Conservation (phyloP, 2,329 filamentous ascomycete species). For the Juglanconis oblonga region DNA sequence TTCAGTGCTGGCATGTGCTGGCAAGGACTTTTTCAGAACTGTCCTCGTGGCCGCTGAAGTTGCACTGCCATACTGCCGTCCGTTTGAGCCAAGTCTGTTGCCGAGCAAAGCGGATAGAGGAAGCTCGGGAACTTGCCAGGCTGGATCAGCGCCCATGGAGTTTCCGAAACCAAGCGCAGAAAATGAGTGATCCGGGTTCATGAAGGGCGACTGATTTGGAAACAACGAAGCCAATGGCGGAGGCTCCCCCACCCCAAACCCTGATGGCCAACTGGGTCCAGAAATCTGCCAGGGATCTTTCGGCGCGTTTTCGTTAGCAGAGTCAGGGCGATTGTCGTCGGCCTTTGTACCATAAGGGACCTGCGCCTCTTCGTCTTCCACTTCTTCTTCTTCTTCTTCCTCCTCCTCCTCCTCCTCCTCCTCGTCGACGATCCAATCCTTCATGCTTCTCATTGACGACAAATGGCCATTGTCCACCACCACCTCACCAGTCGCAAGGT, state of each 20-base stretch:
- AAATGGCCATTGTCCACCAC: constrained; percentile 92
- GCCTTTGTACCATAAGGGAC: neutral
- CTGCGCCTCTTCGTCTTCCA: neutral
- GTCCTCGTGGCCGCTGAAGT: constrained; percentile 5
- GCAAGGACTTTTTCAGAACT: constrained; percentile 16
- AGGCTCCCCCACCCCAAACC: constrained; percentile 1
- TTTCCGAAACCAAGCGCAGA: constrained; percentile 17
- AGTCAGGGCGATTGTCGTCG: neutral
- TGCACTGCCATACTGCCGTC: neutral
- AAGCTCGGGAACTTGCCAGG: constrained; percentile 37
- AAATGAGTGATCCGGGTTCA: neutral
- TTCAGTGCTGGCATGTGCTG: constrained; percentile 18
- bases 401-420: constrained; percentile 26
- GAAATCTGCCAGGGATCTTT: neutral
- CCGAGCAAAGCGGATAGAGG: constrained; percentile 21
- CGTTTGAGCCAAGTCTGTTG: constrained; percentile 9
- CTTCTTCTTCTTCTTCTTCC: constrained; percentile 27
- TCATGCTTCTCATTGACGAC: constrained; percentile 38
- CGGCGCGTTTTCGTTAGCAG: too few relatives aligned
- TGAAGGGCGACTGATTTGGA: constrained; percentile 17
- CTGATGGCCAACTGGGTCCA: neutral
- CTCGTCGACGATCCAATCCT: constrained; percentile 20
- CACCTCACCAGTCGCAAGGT: constrained; percentile 75
- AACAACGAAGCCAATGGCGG: constrained; percentile 22
- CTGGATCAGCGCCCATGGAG: constrained; percentile 29